Percentiles rank a stretch among this genome's conserved stretches.
Conservation (phyloP, 208 protist species). For the Leishmania gerbilli region DNA sequence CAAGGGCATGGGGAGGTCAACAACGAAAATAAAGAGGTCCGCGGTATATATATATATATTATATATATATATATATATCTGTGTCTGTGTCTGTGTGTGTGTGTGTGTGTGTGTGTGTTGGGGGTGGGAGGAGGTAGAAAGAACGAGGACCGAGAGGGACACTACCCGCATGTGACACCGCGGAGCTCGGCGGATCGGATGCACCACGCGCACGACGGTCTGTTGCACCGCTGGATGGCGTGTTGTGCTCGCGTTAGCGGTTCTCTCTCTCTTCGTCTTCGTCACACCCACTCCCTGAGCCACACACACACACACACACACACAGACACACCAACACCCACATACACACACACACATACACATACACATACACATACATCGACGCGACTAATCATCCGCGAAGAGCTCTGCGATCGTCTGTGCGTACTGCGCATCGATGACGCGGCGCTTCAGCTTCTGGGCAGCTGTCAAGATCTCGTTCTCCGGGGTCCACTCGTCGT, state of each 20-base stretch:
- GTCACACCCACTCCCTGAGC: not conserved
- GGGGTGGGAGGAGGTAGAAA: no score
- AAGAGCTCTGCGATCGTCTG: conserved; percentile 70
- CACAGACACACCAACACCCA: no score
- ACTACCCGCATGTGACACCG: not conserved
- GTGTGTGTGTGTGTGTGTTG: no score
- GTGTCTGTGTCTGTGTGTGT: not conserved
- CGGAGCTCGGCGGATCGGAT: not conserved
- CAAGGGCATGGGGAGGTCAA: not conserved
- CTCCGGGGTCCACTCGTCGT: conserved; percentile 86
- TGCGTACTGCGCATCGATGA: conserved; percentile 69
- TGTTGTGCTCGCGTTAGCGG: not conserved
- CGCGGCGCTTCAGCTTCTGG: conserved; percentile 75
- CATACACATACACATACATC: not conserved
- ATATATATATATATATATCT: not conserved
- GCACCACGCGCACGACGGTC: not conserved
- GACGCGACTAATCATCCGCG: conserved; percentile 28
- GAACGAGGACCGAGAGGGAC: not conserved
- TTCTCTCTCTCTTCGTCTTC: not conserved
- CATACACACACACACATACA: no score
- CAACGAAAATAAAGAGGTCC: not conserved
- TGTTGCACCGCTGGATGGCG: not conserved
- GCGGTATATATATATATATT: not conserved
- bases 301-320: no score
- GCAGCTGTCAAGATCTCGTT: conserved; percentile 81